Percentiles rank a stretch among this genome's conserved stretches.
Conservation (phyloP, 306 rosid genomes). For the Ceratonia siliqua region DNA sequence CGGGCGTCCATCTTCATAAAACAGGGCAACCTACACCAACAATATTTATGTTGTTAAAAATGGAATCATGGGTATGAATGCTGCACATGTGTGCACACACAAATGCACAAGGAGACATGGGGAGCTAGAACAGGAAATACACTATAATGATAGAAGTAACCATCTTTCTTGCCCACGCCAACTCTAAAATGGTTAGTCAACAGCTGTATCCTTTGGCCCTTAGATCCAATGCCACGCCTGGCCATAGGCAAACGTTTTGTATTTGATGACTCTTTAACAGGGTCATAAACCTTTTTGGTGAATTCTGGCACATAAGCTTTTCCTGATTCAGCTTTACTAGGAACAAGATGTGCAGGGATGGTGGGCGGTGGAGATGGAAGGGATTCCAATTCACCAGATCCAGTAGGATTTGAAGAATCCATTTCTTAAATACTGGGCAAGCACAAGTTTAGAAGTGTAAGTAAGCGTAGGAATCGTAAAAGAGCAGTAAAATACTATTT, state of each 20-base stretch:
- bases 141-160: slow-evolving; percentile 46
- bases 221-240: slow-evolving; percentile 39
- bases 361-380: slow-evolving; percentile 32
- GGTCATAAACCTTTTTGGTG: neutral
- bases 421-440: slow-evolving; percentile 34
- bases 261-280: neutral
- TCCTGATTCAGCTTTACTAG: neutral
- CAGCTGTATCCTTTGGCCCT: slow-evolving; percentile 42
- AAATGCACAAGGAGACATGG: neutral
- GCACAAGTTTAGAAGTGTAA: neutral
- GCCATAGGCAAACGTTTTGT: slow-evolving; percentile 35
- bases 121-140: neutral
- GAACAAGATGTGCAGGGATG: slow-evolving; percentile 32
- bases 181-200: slow-evolving; percentile 45
- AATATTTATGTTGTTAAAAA: neutral
- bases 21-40: slow-evolving; percentile 41
- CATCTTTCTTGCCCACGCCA: slow-evolving; percentile 17
- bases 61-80: neutral
- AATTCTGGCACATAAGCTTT: neutral
- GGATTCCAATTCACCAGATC: neutral
- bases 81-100: neutral
- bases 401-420: slow-evolving; percentile 6
- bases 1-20: slow-evolving; percentile 37
- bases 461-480: neutral
- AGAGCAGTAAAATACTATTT: neutral